Conservation (phyloP, 163 green algal genomes). For the Volvox carteri region DNA sequence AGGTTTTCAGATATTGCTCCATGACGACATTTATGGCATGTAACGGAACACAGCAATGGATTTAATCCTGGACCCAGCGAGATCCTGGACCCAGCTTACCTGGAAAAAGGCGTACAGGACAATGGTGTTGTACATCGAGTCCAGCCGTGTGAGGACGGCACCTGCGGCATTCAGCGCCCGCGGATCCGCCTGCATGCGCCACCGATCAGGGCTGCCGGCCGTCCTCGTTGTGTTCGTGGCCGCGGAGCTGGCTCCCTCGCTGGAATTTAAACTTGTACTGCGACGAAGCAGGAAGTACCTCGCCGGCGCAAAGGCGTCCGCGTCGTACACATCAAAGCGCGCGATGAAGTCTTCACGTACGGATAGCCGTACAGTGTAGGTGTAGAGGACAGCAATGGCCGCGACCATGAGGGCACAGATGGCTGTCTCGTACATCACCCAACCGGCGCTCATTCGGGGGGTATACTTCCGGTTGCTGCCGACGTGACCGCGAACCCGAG, state of each 20-base stretch:
- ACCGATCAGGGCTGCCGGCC: not conserved
- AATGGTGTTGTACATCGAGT: slow-evolving; percentile 10
- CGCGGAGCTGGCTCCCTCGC: not conserved
- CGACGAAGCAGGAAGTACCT: slow-evolving; percentile 42
- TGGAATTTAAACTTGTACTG: too few relatives aligned
- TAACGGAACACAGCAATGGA: too few relatives aligned
- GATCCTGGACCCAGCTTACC: too few relatives aligned
- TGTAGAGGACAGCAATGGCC: slow-evolving; percentile 16
- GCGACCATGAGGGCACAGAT: slow-evolving; percentile 40
- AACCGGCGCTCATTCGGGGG: slow-evolving; percentile 12
- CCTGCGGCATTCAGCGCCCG: not conserved
- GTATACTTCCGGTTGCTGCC: not conserved
- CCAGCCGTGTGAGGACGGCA: not conserved
- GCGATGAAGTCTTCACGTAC: slow-evolving; percentile 9
- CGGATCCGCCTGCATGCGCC: not conserved
- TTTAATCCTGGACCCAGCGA: too few relatives aligned
- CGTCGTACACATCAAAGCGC: slow-evolving; percentile 43
- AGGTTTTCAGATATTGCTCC: too few relatives aligned
- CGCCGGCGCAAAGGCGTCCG: slow-evolving; percentile 20
- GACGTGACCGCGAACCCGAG: not conserved
- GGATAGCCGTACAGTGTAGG: slow-evolving; percentile 39
- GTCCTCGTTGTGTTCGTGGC: not conserved
- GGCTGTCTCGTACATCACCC: slow-evolving; percentile 26
- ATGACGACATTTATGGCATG: too few relatives aligned
- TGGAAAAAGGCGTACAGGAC: slow-evolving; percentile 36